Evolutionary conservation across 2,329 filamentous ascomycete species (phyloP), one percentile per base, ranked within the genome.

Genomic region (Parastagonospora nodorum): DNA sequence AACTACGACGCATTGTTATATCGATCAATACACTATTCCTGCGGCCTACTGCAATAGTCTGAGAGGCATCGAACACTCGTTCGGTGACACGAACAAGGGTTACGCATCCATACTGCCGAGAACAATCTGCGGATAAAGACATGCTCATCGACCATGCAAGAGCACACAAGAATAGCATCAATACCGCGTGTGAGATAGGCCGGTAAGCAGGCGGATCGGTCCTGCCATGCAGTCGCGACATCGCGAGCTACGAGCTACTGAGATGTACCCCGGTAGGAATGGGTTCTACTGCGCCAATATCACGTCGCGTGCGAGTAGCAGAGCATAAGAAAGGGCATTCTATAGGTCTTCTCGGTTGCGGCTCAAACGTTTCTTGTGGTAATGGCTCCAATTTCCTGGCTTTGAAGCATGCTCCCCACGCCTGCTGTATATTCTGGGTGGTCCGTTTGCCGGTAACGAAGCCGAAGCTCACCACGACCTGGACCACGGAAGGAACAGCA

Each of bases 71-170:
- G 31, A 29, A 32, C 35, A 15, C 27, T 36, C 12, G 12, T 30
- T 31, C 15, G 24, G 11, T 42, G n/a, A 42, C 8, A n/a, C 35
- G 29, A 14, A 30, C 44, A 40, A 35, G 29, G 33, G 40, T 41
- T 9, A 16, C 45, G 49, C 62, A 57, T 39, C 60, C 59, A 40
- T 57, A 27, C 35, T 24, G 33, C 44, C 47, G 35, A 48, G 40
- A 30, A 49, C 55, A 68, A 64, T 67, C 48, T 68, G 53, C 64
- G 65, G 65, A 40, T 67, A 68, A 67, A 63, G 45, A 52, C 40
- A 37, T 27, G 46, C 48, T 50, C 50, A 49, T 36, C 50, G 48
- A 49, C 45, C 44, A 45, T 42, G 40, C 48, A 37, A 33, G 38
- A 50, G 15, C 32, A 30, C 15, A 60, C 53, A 51, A 64, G 59